Percentiles rank a stretch among this genome's conserved stretches.
These are phyloP conservation scores for Globisporangium nunn DNA, from an alignment of 352 stramenopile genomes.

Conservation along the genomic window DNA sequence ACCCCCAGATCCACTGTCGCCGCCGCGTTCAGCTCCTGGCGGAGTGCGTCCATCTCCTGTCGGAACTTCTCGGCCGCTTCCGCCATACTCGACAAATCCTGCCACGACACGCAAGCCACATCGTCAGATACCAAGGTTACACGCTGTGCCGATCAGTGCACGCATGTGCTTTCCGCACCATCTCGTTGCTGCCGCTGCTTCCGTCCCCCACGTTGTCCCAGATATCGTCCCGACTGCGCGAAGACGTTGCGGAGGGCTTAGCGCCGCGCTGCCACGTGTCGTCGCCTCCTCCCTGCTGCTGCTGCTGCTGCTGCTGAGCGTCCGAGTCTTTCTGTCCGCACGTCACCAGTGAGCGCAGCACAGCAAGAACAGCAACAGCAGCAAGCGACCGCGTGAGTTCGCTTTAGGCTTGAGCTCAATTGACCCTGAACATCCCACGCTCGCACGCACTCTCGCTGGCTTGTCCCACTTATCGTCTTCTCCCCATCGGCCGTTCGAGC, in stretches of 20 bases:
- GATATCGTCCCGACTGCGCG: constrained; percentile 38
- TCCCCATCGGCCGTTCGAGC: constrained; percentile 41
- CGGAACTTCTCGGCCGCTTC: constrained; percentile 77
- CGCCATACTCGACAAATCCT: constrained; percentile 81
- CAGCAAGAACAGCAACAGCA: too few relatives aligned
- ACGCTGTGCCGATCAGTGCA: background rate
- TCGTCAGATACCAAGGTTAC: constrained; percentile 1
- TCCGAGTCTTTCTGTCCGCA: constrained; percentile 21
- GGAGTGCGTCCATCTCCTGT: constrained; percentile 80
- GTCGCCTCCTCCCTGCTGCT: constrained; percentile 24
- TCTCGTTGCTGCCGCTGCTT: constrained; percentile 40
- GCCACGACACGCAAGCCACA: constrained; percentile 4
- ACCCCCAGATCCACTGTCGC: constrained; percentile 23
- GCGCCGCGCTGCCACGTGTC: constrained; percentile 54
- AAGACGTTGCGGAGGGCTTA: constrained; percentile 24
- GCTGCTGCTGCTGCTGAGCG: constrained; percentile 12
- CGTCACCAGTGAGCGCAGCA: background rate
- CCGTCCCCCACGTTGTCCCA: constrained; percentile 74
- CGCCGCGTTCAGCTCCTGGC: constrained; percentile 35
- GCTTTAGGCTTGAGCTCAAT: too few relatives aligned
- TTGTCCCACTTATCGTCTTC: constrained; percentile 42
- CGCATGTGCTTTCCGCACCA: constrained; percentile 26
- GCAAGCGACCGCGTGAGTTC: background rate
- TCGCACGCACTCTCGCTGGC: constrained; percentile 19
- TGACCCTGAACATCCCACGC: too few relatives aligned